phyloP scores from a whole-genome alignment of 2,329 filamentous ascomycete species.

The Colletotrichum zoysiae region DNA sequence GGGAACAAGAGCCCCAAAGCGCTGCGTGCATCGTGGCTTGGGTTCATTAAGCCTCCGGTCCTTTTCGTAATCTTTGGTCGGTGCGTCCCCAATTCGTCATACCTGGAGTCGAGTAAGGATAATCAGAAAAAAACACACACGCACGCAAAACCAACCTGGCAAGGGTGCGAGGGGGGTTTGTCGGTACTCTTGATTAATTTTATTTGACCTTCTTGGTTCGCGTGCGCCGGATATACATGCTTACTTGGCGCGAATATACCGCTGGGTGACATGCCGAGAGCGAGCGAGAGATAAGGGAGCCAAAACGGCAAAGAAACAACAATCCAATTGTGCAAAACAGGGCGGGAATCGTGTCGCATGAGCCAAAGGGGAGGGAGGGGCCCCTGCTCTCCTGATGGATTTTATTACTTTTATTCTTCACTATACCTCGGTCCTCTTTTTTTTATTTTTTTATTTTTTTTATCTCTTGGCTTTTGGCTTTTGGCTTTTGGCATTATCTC shows the following conservation, averaged over 20 bases:
- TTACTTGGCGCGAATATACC: not conserved
- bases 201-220: not conserved
- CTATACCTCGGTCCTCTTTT: not conserved
- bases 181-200: not conserved
- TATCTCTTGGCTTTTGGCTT: too few species aligned
- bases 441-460: too few species aligned
- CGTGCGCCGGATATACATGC: not conserved
- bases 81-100: not conserved
- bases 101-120: not conserved
- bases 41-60: slow-evolving; percentile 1
- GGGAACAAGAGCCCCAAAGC: not conserved
- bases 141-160: not conserved
- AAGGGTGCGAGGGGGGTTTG: too few species aligned
- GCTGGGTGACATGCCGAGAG: not conserved
- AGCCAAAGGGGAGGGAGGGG: not conserved
- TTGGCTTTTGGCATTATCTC: too few species aligned
- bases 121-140: not conserved
- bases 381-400: not conserved
- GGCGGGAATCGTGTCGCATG: too few species aligned
- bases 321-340: slow-evolving; percentile 5
- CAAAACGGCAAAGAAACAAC: slow-evolving; percentile 4
- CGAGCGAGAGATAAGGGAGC: not conserved
- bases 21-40: slow-evolving; percentile 4
- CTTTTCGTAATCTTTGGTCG: not conserved
- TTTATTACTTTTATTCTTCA: not conserved